phyloP scores from a whole-genome alignment of 495 filamentous ascomycete genomes.

The Talaromyces nanjingensis region DNA sequence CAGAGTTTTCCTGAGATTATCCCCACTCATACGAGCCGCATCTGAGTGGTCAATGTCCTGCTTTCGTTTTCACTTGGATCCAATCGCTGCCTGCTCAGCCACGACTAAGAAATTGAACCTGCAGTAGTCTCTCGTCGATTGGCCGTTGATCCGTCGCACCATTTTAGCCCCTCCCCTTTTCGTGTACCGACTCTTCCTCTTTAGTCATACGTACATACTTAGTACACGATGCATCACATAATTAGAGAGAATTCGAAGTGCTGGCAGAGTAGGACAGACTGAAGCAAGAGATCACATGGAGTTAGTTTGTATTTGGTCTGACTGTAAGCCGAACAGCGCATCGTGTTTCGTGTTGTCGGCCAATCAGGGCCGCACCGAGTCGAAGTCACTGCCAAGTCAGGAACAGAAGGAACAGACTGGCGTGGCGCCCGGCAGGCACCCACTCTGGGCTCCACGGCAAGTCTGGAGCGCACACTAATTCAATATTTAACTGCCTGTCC shows the following conservation, averaged over 20 bases:
- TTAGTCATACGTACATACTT: too few relatives aligned
- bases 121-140: background rate
- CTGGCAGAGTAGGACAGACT: background rate
- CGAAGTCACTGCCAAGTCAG: background rate
- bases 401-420: background rate
- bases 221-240: too few relatives aligned
- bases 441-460: background rate
- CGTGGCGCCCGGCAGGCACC: background rate
- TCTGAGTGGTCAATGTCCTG: background rate
- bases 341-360: background rate
- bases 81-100: background rate
- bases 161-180: background rate
- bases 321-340: background rate
- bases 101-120: background rate
- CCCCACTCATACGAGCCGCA: background rate
- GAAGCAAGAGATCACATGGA: background rate
- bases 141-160: background rate
- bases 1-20: too few relatives aligned
- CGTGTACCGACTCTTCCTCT: background rate
- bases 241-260: too few relatives aligned
- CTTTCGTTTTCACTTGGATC: background rate
- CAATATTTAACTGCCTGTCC: constrained; percentile 7
- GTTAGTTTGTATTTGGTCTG: background rate
- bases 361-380: background rate
- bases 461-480: constrained; percentile 5